Percentiles rank a stretch among this genome's conserved stretches.
Evolutionary conservation across 148 eudicot species (phyloP).

Genomic region (Nepenthes gracilis): DNA sequence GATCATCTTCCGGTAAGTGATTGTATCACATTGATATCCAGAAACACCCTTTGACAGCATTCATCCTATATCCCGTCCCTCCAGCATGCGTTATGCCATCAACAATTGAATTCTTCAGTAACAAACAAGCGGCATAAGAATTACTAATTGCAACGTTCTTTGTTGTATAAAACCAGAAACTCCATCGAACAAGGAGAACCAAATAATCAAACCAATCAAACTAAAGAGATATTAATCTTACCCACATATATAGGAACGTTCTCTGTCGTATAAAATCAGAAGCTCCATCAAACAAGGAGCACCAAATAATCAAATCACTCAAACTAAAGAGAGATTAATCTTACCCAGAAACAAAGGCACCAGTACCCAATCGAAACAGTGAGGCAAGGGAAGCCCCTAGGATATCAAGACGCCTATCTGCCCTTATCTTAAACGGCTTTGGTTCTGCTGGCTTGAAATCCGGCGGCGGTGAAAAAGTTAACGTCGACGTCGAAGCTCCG

Average conservation of each 20-base stretch:
- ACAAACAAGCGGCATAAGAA: too few relatives aligned
- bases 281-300: neutral
- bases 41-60: too few relatives aligned
- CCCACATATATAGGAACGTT: too few relatives aligned
- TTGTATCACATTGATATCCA: too few relatives aligned
- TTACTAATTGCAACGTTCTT: too few relatives aligned
- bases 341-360: slow-evolving; percentile 37
- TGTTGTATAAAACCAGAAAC: neutral
- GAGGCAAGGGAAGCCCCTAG: slow-evolving; percentile 33
- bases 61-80: too few relatives aligned
- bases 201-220: neutral
- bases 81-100: too few relatives aligned
- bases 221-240: neutral
- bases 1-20: too few relatives aligned
- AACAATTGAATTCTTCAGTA: too few relatives aligned
- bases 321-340: neutral
- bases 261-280: neutral
- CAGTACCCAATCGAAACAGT: slow-evolving; percentile 32
- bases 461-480: slow-evolving; percentile 23
- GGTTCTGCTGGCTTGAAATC: slow-evolving; percentile 36
- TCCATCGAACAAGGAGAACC: neutral
- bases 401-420: slow-evolving; percentile 27
- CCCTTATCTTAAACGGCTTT: slow-evolving; percentile 24
- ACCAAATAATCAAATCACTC: neutral
- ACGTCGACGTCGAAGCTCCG: slow-evolving; percentile 3